Evolutionary conservation across 2,329 filamentous ascomycete genomes (phyloP).

Genomic region (Macrophomina tecta): DNA sequence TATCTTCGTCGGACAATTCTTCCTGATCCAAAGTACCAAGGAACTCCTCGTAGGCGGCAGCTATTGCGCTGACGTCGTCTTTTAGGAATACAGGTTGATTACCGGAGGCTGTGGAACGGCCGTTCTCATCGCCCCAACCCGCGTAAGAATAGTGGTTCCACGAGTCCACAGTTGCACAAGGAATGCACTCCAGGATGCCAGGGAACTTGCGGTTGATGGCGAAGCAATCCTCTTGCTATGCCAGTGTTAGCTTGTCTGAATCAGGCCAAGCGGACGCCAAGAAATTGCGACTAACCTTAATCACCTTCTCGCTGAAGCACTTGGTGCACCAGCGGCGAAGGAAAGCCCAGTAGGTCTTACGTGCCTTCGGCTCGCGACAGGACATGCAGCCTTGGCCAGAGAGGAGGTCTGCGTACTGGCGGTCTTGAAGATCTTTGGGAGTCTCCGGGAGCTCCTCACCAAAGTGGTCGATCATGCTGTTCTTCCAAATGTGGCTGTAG

Average conservation of each 20-base stretch:
- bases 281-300: slow-evolving; percentile 30
- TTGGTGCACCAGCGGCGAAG: slow-evolving; percentile 49
- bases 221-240: slow-evolving; percentile 38
- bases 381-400: slow-evolving; percentile 48
- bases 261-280: slow-evolving; percentile 22
- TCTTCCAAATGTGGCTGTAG: slow-evolving; percentile 41
- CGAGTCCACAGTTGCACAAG: slow-evolving; percentile 44
- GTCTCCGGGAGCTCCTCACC: slow-evolving; percentile 42
- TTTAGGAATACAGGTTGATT: slow-evolving; percentile 26
- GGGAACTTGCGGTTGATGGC: slow-evolving; percentile 34
- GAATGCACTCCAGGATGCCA: slow-evolving; percentile 38
- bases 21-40: not conserved
- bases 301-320: slow-evolving; percentile 44
- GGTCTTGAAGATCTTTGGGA: slow-evolving; percentile 45
- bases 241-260: slow-evolving; percentile 25
- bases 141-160: slow-evolving; percentile 47
- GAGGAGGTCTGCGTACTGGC: slow-evolving; percentile 48
- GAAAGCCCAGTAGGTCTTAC: slow-evolving; percentile 53
- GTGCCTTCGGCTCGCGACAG: slow-evolving; percentile 42
- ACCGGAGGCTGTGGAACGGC: slow-evolving; percentile 38
- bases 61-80: slow-evolving; percentile 18
- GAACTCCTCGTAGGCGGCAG: slow-evolving; percentile 20
- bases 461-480: slow-evolving; percentile 43
- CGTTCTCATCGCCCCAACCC: slow-evolving; percentile 42
- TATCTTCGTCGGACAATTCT: slow-evolving; percentile 28